Conservation (phyloP, 2,329 filamentous ascomycete genomes). For the Stagonosporopsis rhizophila region DNA sequence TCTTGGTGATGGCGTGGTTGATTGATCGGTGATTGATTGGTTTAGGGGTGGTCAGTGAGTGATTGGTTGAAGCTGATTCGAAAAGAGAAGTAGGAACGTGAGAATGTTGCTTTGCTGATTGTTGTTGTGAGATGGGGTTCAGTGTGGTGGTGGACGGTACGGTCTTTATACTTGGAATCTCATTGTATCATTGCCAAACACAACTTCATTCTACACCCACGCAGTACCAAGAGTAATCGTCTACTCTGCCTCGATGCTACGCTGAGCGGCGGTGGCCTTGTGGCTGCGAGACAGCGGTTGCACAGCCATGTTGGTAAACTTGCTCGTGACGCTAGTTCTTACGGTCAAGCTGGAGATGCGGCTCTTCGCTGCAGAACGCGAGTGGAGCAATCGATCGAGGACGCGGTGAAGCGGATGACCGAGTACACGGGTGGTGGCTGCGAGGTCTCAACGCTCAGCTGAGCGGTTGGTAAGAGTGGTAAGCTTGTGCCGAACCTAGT, state of each 20-base stretch:
- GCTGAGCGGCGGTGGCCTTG: constrained; percentile 1
- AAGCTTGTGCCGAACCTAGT: constrained; percentile 1
- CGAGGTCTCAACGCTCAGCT: not conserved
- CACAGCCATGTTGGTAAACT: constrained; percentile 3
- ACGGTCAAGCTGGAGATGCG: not conserved
- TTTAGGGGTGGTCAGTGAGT: constrained; percentile 6
- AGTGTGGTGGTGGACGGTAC: not conserved
- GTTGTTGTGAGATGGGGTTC: constrained; percentile 17
- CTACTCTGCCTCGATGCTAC: constrained; percentile 8
- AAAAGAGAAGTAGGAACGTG: constrained; percentile 8
- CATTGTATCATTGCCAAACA: not conserved
- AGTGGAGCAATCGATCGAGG: not conserved
- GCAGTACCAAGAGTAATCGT: not conserved
- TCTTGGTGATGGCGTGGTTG: constrained; percentile 19
- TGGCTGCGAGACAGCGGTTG: not conserved
- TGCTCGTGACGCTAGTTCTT: not conserved
- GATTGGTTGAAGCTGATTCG: constrained; percentile 5
- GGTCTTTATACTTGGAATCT: constrained; percentile 2
- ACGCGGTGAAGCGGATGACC: constrained; percentile 2
- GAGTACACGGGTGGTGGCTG: constrained; percentile 9
- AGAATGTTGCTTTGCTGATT: constrained; percentile 18
- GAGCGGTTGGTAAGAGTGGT: constrained; percentile 5
- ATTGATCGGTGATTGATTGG: not conserved
- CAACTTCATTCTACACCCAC: not conserved
- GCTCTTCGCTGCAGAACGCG: not conserved